Base-by-base conservation (phyloP, 2,329 filamentous ascomycete genomes). In the Cladosporium halotolerans region DNA sequence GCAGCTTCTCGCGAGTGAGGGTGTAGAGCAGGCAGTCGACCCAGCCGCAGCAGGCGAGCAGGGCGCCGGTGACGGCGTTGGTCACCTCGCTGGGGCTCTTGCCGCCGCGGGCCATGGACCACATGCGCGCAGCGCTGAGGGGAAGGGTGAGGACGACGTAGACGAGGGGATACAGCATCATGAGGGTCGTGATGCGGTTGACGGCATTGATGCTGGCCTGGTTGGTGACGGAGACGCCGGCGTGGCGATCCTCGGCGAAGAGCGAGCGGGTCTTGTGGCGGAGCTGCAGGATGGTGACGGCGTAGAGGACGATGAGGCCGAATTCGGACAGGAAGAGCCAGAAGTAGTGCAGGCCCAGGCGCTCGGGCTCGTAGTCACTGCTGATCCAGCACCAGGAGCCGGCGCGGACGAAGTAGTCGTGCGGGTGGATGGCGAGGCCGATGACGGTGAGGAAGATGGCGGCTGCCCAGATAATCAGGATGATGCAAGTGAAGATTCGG, bases 321-420 rank as follows among this genome's bases (percentile, higher is more conserved):
- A 79, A 77, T 59, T 80, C 72, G 49, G 75, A 73, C 18, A 77
- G 64, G 61, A 80, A 85, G 51, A 86, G 83, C 79, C 80, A 86
- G 32, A 85, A 68, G 58, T 86, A 86, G 62, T 85, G 83, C 0
- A 82, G 75, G 57, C 76, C 75, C 0, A 86, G 72, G 43, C 83
- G 79, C 6, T 84, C 72, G 3, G 70, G 65, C 42, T 77, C 72
- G 58, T 79, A 80, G 13, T 75, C 68, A 3, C 73, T 68, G 54
- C 80, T 80, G 54, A 86, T 78, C 83, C 83, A 86, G 65, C 83
- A 86, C 82, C 84, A 88, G 8, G 81, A 78, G 9, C 80, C 80
- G 31, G 83, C 83, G 14, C 82, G 75, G n/a, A 84, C 81, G 54
- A 83, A 87, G 46, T 83, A 68, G 33, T 70, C 66, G 2, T 69